Base-by-base conservation (phyloP, 1,284 basidiomycete species). In the Neonothopanus nambi region DNA sequence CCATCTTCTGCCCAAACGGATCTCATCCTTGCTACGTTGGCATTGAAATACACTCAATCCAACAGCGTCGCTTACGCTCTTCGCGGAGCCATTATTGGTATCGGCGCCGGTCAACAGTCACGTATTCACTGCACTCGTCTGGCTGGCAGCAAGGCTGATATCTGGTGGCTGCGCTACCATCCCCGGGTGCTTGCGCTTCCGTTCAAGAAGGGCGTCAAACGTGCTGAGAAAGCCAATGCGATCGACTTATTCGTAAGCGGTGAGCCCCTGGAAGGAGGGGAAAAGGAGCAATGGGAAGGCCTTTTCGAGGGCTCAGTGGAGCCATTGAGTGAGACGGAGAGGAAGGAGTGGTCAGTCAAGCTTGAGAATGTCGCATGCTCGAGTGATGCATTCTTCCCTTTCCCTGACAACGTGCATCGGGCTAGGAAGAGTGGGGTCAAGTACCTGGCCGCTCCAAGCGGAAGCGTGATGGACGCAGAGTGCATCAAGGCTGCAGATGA, bases 61-160 rank as follows among this genome's bases (percentile, higher is more conserved):
- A 99, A 99, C 82, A 95, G 92, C 61, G 97, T 99, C 50, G 92
- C 95, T 48, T 99, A 98, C 71, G 94, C 96, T 1, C 89, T 90
- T 65, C 89, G 88, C 67, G 97, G 96, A 35, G 87, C 94, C 30
- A 90, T 98, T 68, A 85, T 99, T 65, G 97, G 97, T 53, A 89
- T 98, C 47, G 96, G 96, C 48, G 97, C 97, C 0, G 96, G 97
- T 13, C 96, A 99, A 70, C 97, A 99, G 71, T 98, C 95, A 8
- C 92, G 96, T 53, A 99, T 99, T 69, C 97, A 99, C 79, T 99
- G 97, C 76, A 99, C 96, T 18, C 91, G 97, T 48, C 86, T 99
- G 43, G 97, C 97, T 1, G 96, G 97, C 11, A 85, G 87, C 59
- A 99, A 99, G 76, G 95, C 95, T n/a, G 97, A 99, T 76, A 85